phyloP scores from a whole-genome alignment of 2,329 filamentous ascomycete species.

The Ophiobolus disseminans region DNA sequence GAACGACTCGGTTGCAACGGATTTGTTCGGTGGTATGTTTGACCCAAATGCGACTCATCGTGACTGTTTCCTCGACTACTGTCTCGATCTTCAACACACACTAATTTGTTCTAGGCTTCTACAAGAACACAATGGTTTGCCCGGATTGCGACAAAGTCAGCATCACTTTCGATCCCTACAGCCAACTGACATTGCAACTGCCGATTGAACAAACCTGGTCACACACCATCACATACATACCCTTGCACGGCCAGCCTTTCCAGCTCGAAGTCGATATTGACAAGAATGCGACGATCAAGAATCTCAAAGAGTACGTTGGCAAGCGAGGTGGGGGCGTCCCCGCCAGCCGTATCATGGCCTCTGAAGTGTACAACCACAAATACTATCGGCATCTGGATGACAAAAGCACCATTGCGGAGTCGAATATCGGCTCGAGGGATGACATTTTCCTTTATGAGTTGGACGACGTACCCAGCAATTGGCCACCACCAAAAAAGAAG shows the following conservation, averaged over 20 bases:
- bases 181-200: conserved; percentile 87
- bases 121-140: conserved; percentile 96
- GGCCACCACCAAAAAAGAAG: conserved; percentile 64
- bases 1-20: conserved; percentile 93
- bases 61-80: not conserved
- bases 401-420: conserved; percentile 68
- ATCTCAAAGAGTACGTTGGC: conserved; percentile 69
- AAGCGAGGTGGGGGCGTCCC: conserved; percentile 61
- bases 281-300: conserved; percentile 73
- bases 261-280: conserved; percentile 80
- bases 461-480: conserved; percentile 80
- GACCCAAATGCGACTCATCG: not conserved
- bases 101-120: conserved; percentile 70
- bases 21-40: conserved; percentile 80
- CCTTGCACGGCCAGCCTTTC: conserved; percentile 74
- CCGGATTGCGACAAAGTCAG: conserved; percentile 92
- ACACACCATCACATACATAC: conserved; percentile 77
- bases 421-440: conserved; percentile 67
- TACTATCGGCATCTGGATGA: conserved; percentile 90
- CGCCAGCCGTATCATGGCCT: conserved; percentile 72
- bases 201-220: conserved; percentile 85
- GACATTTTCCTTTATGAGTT: conserved; percentile 79
- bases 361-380: conserved; percentile 81
- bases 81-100: not conserved
- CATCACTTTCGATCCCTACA: conserved; percentile 98